Conservation (phyloP, 2,329 filamentous ascomycete genomes). For the Apiospora marii region DNA sequence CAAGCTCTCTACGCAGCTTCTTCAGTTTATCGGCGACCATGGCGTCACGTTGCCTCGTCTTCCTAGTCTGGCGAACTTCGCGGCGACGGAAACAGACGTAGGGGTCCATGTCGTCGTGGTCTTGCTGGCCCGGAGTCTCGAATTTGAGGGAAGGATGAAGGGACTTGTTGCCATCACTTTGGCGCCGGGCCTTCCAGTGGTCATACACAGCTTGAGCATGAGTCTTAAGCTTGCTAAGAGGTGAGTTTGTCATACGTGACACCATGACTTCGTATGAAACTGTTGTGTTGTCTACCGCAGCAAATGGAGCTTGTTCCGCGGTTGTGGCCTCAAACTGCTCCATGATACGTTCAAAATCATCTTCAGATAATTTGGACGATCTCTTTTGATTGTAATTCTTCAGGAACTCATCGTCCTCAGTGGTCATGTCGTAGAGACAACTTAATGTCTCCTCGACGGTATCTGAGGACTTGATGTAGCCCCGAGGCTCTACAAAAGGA, state of each 20-base stretch:
- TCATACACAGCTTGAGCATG: slow-evolving; percentile 84
- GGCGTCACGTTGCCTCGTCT: slow-evolving; percentile 91
- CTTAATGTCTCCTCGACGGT: slow-evolving; percentile 96
- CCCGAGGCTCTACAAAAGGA: slow-evolving; percentile 82
- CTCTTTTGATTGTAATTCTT: slow-evolving; percentile 83
- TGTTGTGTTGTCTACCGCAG: slow-evolving; percentile 86
- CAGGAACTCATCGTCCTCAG: slow-evolving; percentile 87
- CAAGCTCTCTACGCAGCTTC: slow-evolving; percentile 87
- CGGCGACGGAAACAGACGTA: slow-evolving; percentile 98
- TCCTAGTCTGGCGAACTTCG: slow-evolving; percentile 92
- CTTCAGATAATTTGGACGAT: slow-evolving; percentile 76
- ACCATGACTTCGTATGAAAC: slow-evolving; percentile 81
- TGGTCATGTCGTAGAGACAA: slow-evolving; percentile 92
- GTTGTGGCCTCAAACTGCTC: slow-evolving; percentile 92
- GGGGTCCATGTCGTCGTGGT: slow-evolving; percentile 94
- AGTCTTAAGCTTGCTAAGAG: slow-evolving; percentile 54
- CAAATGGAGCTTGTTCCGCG: slow-evolving; percentile 84
- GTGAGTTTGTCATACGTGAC: slow-evolving; percentile 65
- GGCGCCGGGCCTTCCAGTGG: slow-evolving; percentile 82
- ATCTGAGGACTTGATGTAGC: slow-evolving; percentile 97
- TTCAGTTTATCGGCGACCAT: slow-evolving; percentile 95
- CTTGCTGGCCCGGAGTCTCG: slow-evolving; percentile 78
- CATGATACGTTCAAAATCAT: slow-evolving; percentile 94
- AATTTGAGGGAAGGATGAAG: slow-evolving; percentile 87
- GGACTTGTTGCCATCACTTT: slow-evolving; percentile 71